Base-by-base conservation (phyloP, 768 basidiomycete species). In the Lactarius indigo region DNA sequence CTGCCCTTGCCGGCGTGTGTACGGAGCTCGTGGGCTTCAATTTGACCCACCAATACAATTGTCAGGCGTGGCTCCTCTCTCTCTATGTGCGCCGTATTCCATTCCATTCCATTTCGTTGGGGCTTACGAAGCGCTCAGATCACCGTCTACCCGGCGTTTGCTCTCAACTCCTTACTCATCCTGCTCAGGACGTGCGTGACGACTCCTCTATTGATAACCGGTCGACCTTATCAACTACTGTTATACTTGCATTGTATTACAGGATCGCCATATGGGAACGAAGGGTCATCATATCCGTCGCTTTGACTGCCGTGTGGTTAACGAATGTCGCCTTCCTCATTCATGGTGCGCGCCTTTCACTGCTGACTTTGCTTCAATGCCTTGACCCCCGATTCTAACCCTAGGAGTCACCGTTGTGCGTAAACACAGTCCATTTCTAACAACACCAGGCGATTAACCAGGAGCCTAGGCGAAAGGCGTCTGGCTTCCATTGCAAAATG, bases 251-350 rank as follows among this genome's bases (percentile, higher is more conserved):
- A 15, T 47, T 3, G 4, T 31, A 39, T 20, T n/a, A 0, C 37
- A 65, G 64, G 12, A 18, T 65, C 35, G n/a, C 64, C 8, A 35
- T 65, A 6, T 65, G 64, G 64, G 39, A 60, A 13, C 64, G 58
- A 3, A 26, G 20, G 17, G 18, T 13, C 31, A 1, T 41, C 15
- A 37, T 64, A 2, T 13, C 44, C 30, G 17, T 58, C 28, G 39
- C 12, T 39, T 28, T 57, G 56, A 26, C 39, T 33, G 42, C 28
- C 15, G 42, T 64, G 12, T 64, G 63, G 63, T 37, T 64, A 42
- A 50, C 56, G 6, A 58, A 64, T 30, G 39, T 64, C 39, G 63
- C 28, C 8, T 57, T 64, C 28, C 42, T 57, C 23, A 41, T 64
- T 23, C 41, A 64, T 41, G 57, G 63, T 64, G 42, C 54, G 63